Conservation (phyloP, 441 rosid genomes). For the Codiaeum variegatum region DNA sequence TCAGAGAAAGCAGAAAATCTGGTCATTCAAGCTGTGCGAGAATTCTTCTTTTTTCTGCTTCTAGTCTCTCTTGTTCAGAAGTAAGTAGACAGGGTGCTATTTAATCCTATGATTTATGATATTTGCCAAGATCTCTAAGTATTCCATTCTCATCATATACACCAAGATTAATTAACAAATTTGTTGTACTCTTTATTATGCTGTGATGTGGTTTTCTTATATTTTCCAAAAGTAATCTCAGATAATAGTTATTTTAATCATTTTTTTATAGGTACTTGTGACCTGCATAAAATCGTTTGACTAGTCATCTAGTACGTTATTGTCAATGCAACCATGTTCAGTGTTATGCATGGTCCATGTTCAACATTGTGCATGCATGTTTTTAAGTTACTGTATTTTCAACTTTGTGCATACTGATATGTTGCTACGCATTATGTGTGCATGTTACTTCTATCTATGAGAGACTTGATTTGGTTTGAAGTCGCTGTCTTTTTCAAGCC, state of each 20-base stretch:
- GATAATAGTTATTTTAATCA: background rate
- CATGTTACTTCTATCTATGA: background rate
- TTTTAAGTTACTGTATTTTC: background rate
- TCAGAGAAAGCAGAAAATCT: constrained; percentile 89
- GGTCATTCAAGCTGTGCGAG: constrained; percentile 90
- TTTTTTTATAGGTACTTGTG: background rate
- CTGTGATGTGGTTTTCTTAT: background rate
- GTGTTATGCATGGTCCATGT: background rate
- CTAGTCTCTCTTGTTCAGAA: constrained; percentile 42
- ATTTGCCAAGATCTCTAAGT: constrained; percentile 6
- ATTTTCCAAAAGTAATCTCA: background rate
- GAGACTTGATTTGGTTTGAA: background rate
- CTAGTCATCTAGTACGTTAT: too few relatives aligned
- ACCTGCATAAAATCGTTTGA: background rate
- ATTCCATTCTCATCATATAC: background rate
- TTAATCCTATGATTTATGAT: constrained; percentile 15
- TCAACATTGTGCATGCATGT: background rate
- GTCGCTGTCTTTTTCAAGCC: background rate
- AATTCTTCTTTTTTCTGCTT: constrained; percentile 92
- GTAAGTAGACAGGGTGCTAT: constrained; percentile 1
- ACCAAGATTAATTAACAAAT: background rate
- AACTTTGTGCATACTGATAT: background rate
- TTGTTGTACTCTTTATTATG: background rate
- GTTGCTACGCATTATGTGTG: too few relatives aligned
- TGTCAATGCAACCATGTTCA: background rate